Conservation (phyloP, 495 filamentous ascomycete genomes). For the Tetracladium marchalianum region DNA sequence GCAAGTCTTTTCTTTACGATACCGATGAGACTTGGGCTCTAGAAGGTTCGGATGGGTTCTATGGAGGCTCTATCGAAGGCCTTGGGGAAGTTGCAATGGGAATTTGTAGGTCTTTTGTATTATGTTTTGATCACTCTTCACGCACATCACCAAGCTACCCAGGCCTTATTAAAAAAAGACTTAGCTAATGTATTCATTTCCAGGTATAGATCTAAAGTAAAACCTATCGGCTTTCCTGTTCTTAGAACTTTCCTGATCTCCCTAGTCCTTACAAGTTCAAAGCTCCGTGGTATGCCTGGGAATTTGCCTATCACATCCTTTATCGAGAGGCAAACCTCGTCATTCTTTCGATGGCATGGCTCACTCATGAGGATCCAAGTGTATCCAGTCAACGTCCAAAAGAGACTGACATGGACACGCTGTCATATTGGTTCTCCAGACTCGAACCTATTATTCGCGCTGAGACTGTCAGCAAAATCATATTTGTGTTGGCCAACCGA, state of each 20-base stretch:
- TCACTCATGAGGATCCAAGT: slow-evolving; percentile 46
- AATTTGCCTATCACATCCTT: slow-evolving; percentile 77
- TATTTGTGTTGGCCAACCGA: slow-evolving; percentile 79
- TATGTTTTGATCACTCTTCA: slow-evolving; percentile 8
- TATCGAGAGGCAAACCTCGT: slow-evolving; percentile 57
- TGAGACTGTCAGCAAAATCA: slow-evolving; percentile 48
- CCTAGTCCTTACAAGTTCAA: slow-evolving; percentile 62
- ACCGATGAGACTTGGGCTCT: slow-evolving; percentile 87
- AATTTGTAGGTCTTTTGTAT: slow-evolving; percentile 52
- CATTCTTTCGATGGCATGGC: slow-evolving; percentile 83
- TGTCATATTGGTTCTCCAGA: slow-evolving; percentile 84
- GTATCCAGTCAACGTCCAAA: slow-evolving; percentile 28
- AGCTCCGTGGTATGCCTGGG: slow-evolving; percentile 67
- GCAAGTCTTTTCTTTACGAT: slow-evolving; percentile 83
- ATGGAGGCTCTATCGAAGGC: slow-evolving; percentile 34
- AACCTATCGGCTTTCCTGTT: slow-evolving; percentile 1
- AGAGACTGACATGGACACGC: slow-evolving; percentile 64
- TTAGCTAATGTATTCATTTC: slow-evolving; percentile 5
- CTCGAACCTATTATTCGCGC: slow-evolving; percentile 61
- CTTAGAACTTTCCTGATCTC: slow-evolving; percentile 2
- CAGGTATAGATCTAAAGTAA: slow-evolving; percentile 63
- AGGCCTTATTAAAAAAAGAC: background rate
- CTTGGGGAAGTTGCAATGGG: slow-evolving; percentile 64
- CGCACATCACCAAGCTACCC: background rate
- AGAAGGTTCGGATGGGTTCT: slow-evolving; percentile 61